Percentiles rank a stretch among this genome's conserved stretches.
These are phyloP conservation scores for Xylariales sp. DNA, from an alignment of 2,329 filamentous ascomycete genomes.

Conservation along the genomic window DNA sequence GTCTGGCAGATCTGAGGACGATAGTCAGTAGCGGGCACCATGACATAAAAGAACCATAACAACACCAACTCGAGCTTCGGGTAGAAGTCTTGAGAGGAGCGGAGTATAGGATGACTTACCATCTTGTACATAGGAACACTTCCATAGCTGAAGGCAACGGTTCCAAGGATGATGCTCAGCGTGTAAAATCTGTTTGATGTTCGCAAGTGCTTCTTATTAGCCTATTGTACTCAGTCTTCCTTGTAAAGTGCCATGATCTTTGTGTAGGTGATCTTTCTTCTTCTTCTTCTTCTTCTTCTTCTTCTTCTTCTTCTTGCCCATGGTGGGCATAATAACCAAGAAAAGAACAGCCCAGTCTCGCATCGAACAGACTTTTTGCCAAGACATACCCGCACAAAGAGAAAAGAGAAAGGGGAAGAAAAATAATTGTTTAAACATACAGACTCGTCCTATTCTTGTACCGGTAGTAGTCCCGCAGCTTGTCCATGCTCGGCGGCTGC, in stretches of 20 bases:
- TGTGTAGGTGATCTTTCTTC: too few relatives aligned
- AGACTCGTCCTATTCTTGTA: slow-evolving; percentile 64
- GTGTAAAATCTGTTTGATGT: slow-evolving; percentile 74
- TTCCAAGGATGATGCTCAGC: slow-evolving; percentile 72
- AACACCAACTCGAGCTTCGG: not conserved
- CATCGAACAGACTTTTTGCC: too few relatives aligned
- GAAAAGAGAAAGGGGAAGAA: too few relatives aligned
- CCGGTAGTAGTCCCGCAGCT: slow-evolving; percentile 59
- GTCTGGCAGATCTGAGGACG: slow-evolving; percentile 68
- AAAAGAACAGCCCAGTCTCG: too few relatives aligned
- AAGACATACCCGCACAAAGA: too few relatives aligned
- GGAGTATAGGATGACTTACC: slow-evolving; percentile 40
- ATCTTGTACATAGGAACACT: slow-evolving; percentile 87
- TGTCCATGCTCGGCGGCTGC: slow-evolving; percentile 60
- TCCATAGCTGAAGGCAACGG: slow-evolving; percentile 75
- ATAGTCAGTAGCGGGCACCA: not conserved
- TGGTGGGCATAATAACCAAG: too few relatives aligned
- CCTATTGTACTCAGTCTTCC: too few relatives aligned
- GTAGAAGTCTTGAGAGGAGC: not conserved
- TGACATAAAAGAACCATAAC: slow-evolving; percentile 1
- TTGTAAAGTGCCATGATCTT: too few relatives aligned
- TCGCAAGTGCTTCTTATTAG: too few relatives aligned
- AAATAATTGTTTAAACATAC: slow-evolving; percentile 44
- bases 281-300: too few relatives aligned
- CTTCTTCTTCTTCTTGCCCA: too few relatives aligned